A percentile compares a stretch with the other conserved stretches of the same genome.
These are phyloP conservation scores for Breviolum minutum DNA, from an alignment of 73 alveolate species.

Conservation along the genomic window DNA sequence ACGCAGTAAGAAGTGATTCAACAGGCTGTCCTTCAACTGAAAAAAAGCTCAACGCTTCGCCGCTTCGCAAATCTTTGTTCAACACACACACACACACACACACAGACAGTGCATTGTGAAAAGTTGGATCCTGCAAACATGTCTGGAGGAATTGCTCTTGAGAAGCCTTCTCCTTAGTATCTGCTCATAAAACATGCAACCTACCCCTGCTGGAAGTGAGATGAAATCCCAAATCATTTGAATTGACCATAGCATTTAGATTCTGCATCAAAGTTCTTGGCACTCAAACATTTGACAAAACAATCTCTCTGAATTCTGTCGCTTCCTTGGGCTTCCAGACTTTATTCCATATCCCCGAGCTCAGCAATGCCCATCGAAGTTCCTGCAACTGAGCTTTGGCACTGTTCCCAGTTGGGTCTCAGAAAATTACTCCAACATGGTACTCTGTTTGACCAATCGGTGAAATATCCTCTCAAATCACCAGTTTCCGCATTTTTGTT, in stretches of 20 bases:
- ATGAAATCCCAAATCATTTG: too few relatives aligned
- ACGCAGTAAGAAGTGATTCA: background rate
- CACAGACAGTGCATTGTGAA: background rate
- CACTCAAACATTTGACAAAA: too few relatives aligned
- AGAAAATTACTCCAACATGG: too few relatives aligned
- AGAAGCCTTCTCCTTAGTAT: slow-evolving; percentile 2
- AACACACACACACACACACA: too few relatives aligned
- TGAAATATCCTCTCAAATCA: background rate
- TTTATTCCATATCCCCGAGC: background rate
- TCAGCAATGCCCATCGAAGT: slow-evolving; percentile 13
- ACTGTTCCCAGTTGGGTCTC: background rate
- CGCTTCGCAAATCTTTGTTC: background rate
- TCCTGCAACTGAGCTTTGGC: background rate
- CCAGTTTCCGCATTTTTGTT: background rate
- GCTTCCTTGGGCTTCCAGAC: background rate
- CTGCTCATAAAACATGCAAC: background rate
- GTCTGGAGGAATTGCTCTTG: background rate
- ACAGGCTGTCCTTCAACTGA: slow-evolving; percentile 5
- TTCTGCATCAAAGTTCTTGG: too few relatives aligned
- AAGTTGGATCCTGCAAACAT: background rate
- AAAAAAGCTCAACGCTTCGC: background rate
- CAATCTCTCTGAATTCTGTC: too few relatives aligned
- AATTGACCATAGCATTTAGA: too few relatives aligned
- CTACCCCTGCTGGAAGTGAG: background rate
- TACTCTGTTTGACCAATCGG: background rate